Base-by-base conservation (phyloP, 2,329 filamentous ascomycete genomes). In the Trichoderma endophyticum region DNA sequence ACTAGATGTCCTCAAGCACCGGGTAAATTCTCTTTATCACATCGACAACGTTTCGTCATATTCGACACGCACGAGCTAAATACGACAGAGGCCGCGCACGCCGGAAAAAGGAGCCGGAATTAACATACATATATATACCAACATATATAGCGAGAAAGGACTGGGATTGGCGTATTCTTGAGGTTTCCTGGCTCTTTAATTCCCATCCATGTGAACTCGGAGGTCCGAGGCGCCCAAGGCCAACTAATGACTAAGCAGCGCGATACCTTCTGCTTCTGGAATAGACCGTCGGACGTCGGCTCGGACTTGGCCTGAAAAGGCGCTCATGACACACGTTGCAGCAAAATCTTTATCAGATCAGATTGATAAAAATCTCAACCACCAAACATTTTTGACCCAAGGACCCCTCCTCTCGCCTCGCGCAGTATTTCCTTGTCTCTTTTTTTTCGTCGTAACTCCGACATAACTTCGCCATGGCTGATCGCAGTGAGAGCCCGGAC, bases 401-500 rank as follows among this genome's bases (percentile, higher is more conserved):
- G 72, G 70, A 68, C 74, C 75, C 76, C 77, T 77, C 72, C 64
- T 54, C 63, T 72, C 71, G 61, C 43, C 54, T 66, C 60, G 69
- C 65, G 57, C 67, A 61, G 43, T 48, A 67, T 66, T 71, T 65
- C 66, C 64, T 59, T 67, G 62, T 56, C 56, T 61, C 36, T 28
- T 57, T 67, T 62, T 54, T 39, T 48, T 73, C 71, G 79, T 80
- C 79, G 80, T 80, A 81, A 79, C 78, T 81, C 80, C 80, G 79
- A 81, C 78, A 75, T 51, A 70, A 70, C 56, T 64, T 66, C 43
- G 71, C 65, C 56, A 73, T 68, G 72, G 68, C 72, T 72, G 79
- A 79, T 76, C 81, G 81, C 77, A 82, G 80, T 77, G 80, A 81
- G 75, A 82, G 78, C 75, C 80, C 81, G 75, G 81, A 83, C 43